Evolutionary conservation across 2,329 filamentous ascomycete genomes (phyloP).

Genomic region (Arthroderma sp.): DNA sequence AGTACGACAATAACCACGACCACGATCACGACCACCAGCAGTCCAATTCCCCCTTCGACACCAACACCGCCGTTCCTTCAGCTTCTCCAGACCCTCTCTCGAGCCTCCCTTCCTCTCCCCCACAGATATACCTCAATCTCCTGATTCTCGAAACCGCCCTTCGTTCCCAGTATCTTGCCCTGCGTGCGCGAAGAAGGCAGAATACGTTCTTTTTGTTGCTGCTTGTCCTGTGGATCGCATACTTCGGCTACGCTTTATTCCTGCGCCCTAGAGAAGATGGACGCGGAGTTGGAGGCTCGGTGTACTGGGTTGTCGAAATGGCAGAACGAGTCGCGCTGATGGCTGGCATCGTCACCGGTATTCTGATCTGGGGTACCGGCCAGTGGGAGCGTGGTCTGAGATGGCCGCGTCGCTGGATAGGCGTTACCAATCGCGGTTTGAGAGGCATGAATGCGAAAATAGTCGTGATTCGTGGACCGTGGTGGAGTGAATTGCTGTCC

Average conservation of each 20-base stretch:
- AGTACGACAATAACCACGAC: constrained; percentile 7
- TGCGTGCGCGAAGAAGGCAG: constrained; percentile 75
- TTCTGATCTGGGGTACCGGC: constrained; percentile 85
- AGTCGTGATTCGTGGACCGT: constrained; percentile 69
- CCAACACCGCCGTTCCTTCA: background rate
- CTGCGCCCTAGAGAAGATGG: constrained; percentile 94
- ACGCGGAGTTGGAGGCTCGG: constrained; percentile 74
- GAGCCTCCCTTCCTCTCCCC: constrained; percentile 74
- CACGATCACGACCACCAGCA: background rate
- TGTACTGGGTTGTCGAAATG: constrained; percentile 93
- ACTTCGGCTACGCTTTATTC: constrained; percentile 83
- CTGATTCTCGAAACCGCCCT: constrained; percentile 91
- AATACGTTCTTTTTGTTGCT: constrained; percentile 85
- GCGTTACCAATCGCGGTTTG: constrained; percentile 75
- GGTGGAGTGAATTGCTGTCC: constrained; percentile 65
- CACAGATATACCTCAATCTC: constrained; percentile 96
- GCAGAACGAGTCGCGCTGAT: constrained; percentile 83
- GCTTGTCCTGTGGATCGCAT: constrained; percentile 64
- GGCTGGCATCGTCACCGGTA: constrained; percentile 72
- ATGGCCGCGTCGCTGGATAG: constrained; percentile 87
- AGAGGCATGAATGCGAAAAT: constrained; percentile 93
- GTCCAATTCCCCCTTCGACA: background rate
- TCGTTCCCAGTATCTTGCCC: constrained; percentile 79
- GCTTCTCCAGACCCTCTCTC: constrained; percentile 55
- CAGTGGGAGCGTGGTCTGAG: constrained; percentile 92